Evolutionary conservation across 805 yeast species (phyloP).

Genomic region (Kodamaea laetipori): DNA sequence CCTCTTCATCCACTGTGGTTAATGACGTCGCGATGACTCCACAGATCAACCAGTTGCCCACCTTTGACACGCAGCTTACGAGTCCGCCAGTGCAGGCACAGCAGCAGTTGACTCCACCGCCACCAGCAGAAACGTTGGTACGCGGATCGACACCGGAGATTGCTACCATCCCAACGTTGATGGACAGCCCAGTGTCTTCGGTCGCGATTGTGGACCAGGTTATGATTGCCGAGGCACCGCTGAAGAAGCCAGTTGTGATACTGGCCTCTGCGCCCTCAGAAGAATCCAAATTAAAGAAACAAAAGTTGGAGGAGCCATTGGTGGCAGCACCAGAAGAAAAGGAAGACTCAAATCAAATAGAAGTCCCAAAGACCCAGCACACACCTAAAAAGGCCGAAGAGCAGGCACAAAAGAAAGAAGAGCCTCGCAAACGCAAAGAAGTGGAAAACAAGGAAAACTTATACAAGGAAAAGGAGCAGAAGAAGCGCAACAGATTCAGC

Average conservation of each 20-base stretch:
- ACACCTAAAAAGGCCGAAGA: no score
- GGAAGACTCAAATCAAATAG: no score
- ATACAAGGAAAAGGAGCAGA: slow-evolving; percentile 26
- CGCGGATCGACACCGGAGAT: slow-evolving; percentile 7
- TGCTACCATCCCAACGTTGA: slow-evolving; percentile 5
- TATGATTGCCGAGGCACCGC: slow-evolving; percentile 12
- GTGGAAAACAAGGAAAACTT: slow-evolving; percentile 27
- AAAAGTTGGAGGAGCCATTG: slow-evolving; percentile 9
- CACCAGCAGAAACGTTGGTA: neutral
- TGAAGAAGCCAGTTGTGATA: slow-evolving; percentile 11
- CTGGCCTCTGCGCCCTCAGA: neutral
- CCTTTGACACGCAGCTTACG: slow-evolving; percentile 23
- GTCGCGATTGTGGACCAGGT: slow-evolving; percentile 10
- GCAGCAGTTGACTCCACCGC: slow-evolving; percentile 3
- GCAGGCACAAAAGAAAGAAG: no score
- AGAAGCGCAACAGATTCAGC: slow-evolving; percentile 46
- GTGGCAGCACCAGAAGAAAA: slow-evolving; percentile 5
- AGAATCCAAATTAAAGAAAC: slow-evolving; percentile 1
- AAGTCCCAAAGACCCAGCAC: no score
- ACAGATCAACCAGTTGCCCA: slow-evolving; percentile 33
- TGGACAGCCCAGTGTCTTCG: slow-evolving; percentile 10
- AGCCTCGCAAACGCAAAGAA: slow-evolving; percentile 9
- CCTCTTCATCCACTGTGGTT: slow-evolving; percentile 10
- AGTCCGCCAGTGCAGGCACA: slow-evolving; percentile 13
- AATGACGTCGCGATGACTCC: slow-evolving; percentile 24